Evolutionary conservation across 2,329 filamentous ascomycete species (phyloP).

Genomic region (Microdochium bolleyi): DNA sequence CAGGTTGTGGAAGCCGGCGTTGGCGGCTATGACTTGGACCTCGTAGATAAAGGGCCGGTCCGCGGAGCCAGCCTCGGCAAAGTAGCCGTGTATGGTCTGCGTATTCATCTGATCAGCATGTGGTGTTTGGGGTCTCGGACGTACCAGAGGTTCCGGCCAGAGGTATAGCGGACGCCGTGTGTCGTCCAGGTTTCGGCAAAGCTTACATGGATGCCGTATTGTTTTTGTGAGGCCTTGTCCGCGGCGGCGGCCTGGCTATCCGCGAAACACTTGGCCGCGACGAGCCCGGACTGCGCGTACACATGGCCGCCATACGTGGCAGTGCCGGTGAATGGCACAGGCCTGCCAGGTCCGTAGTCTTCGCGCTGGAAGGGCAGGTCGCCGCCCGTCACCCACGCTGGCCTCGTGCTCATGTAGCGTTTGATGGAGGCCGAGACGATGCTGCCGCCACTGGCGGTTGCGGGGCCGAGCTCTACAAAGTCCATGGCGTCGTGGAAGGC

Average conservation of each 20-base stretch:
- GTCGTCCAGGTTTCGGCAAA: not conserved
- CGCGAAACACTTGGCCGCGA: conserved; percentile 23
- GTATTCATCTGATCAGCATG: conserved; percentile 3
- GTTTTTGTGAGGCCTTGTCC: conserved; percentile 7
- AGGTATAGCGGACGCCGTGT: no score
- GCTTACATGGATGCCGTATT: conserved; percentile 31
- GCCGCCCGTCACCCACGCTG: conserved; percentile 20
- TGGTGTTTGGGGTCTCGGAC: no score
- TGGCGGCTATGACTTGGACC: conserved; percentile 33
- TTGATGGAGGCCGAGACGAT: conserved; percentile 4
- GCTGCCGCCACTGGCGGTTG: conserved; percentile 5
- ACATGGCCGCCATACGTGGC: conserved; percentile 35
- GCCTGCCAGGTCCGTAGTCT: conserved; percentile 2
- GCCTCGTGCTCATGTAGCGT: conserved; percentile 25
- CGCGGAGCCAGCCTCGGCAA: conserved; percentile 35
- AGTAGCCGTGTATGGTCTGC: conserved; percentile 49
- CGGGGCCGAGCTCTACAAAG: conserved; percentile 16
- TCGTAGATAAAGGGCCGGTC: conserved; percentile 47
- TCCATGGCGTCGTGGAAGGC: conserved; percentile 27
- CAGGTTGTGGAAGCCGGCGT: conserved; percentile 39
- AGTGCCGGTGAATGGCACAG: conserved; percentile 4
- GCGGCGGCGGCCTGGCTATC: conserved; percentile 14
- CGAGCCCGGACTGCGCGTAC: conserved; percentile 31
- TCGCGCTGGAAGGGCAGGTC: conserved; percentile 14
- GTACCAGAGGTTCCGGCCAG: no score